Percentiles rank a stretch among this genome's conserved stretches.
phyloP scores from a whole-genome alignment of 2,329 filamentous ascomycete genomes.

The Biscogniauxia sp. region DNA sequence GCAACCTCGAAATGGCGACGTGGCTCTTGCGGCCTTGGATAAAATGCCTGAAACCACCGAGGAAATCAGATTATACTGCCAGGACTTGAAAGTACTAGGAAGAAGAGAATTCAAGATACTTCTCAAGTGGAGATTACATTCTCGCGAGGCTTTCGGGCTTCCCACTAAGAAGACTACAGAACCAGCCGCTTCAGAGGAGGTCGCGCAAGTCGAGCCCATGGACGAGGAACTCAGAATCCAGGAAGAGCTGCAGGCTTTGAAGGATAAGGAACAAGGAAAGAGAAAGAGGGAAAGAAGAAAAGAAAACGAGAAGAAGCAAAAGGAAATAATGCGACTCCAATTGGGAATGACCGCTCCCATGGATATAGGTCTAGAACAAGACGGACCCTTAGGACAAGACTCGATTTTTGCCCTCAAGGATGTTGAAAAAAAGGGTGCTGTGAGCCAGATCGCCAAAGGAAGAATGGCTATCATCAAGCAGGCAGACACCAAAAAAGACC shows the following conservation, averaged over 20 bases:
- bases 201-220: constrained; percentile 83
- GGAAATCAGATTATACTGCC: constrained; percentile 76
- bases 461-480: constrained; percentile 71
- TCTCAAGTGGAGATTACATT: constrained; percentile 83
- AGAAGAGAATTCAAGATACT: constrained; percentile 92
- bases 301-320: constrained; percentile 92
- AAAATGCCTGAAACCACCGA: constrained; percentile 83
- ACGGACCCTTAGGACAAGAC: constrained; percentile 73
- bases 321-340: constrained; percentile 93
- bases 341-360: constrained; percentile 95
- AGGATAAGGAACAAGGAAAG: constrained; percentile 71
- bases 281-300: constrained; percentile 81
- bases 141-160: constrained; percentile 88
- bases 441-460: constrained; percentile 68
- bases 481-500: constrained; percentile 53
- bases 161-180: constrained; percentile 66
- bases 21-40: constrained; percentile 81
- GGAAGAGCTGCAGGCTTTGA: constrained; percentile 78
- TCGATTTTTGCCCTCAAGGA: constrained; percentile 84
- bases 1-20: constrained; percentile 75
- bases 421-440: constrained; percentile 71
- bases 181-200: constrained; percentile 57
- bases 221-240: constrained; percentile 92
- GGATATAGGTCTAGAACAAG: constrained; percentile 91
- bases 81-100: constrained; percentile 84